Conservation (phyloP, 2,329 filamentous ascomycete species). For the Aspergillus phoenicis region DNA sequence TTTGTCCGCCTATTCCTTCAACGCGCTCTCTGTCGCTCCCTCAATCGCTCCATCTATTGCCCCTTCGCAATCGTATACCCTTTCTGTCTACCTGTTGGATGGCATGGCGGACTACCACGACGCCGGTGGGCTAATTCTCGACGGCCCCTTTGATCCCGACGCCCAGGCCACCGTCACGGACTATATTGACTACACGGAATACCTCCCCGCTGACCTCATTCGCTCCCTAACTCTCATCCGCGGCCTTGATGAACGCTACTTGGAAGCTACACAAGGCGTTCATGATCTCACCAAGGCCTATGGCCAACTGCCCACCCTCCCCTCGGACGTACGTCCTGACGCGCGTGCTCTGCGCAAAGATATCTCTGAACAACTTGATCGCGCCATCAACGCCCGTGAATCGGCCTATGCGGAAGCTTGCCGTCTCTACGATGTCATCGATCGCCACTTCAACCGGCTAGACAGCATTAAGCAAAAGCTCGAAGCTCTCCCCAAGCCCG, state of each 20-base stretch:
- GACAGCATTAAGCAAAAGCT: slow-evolving; percentile 64
- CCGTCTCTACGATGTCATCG: slow-evolving; percentile 59
- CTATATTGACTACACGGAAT: slow-evolving; percentile 70
- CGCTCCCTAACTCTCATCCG: slow-evolving; percentile 65
- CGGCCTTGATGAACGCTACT: slow-evolving; percentile 49
- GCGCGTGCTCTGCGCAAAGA: slow-evolving; percentile 55
- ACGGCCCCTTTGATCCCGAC: slow-evolving; percentile 61
- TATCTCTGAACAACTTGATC: slow-evolving; percentile 59
- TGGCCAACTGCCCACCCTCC: slow-evolving; percentile 54
- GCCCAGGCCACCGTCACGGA: slow-evolving; percentile 68
- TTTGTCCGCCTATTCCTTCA: slow-evolving; percentile 18
- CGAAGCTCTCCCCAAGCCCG: slow-evolving; percentile 61
- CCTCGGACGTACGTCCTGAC: slow-evolving; percentile 53
- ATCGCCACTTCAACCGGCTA: slow-evolving; percentile 60
- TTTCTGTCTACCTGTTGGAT: slow-evolving; percentile 27
- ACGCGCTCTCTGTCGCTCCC: slow-evolving; percentile 11
- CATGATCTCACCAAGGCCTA: slow-evolving; percentile 48
- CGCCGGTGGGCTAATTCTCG: slow-evolving; percentile 47
- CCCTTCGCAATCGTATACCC: slow-evolving; percentile 16
- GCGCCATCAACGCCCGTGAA: slow-evolving; percentile 58
- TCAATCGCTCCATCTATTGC: slow-evolving; percentile 13
- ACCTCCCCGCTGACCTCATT: slow-evolving; percentile 65
- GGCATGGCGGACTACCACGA: slow-evolving; percentile 47
- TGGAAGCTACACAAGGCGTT: slow-evolving; percentile 44
- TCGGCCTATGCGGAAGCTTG: slow-evolving; percentile 59